Evolutionary conservation across 2,329 filamentous ascomycete species (phyloP).

Genomic region (Fusarium piperis): DNA sequence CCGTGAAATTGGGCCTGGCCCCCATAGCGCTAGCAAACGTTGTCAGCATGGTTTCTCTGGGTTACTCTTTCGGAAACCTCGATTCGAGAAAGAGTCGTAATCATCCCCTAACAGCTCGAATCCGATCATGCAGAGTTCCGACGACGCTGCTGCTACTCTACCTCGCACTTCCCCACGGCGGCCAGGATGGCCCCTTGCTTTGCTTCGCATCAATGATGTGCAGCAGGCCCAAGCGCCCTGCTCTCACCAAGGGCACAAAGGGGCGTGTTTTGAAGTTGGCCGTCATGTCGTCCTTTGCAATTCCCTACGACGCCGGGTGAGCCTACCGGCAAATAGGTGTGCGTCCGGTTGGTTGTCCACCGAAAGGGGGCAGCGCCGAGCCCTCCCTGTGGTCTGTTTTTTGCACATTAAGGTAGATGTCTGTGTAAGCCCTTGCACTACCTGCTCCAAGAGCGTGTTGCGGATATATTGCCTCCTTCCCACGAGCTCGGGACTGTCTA

Average conservation of each 20-base stretch:
- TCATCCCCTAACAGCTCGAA: not conserved
- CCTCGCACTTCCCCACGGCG: conserved; percentile 33
- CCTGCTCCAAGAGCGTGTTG: conserved; percentile 13
- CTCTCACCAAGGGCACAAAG: conserved; percentile 16
- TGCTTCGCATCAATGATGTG: conserved; percentile 41
- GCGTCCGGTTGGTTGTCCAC: conserved; percentile 15
- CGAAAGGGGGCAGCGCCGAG: conserved; percentile 16
- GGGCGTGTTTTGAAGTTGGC: conserved; percentile 28
- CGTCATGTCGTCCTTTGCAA: conserved; percentile 28
- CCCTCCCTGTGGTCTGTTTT: conserved; percentile 18
- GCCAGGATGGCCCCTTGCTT: conserved; percentile 29
- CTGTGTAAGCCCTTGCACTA: not conserved
- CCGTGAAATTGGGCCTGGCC: conserved; percentile 28
- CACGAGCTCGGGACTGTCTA: conserved; percentile 30
- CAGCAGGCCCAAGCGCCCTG: conserved; percentile 40
- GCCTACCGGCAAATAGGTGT: conserved; percentile 6
- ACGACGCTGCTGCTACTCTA: conserved; percentile 15
- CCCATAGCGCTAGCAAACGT: not conserved
- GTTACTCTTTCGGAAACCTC: conserved; percentile 6
- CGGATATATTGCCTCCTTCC: conserved; percentile 30
- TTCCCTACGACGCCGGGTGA: conserved; percentile 14
- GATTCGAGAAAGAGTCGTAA: not conserved
- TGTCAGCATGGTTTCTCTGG: not conserved
- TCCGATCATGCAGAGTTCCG: conserved; percentile 2
- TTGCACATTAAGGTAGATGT: not conserved